Base-by-base conservation (phyloP, 257 asterid species). In the Solanum medicagineum region DNA sequence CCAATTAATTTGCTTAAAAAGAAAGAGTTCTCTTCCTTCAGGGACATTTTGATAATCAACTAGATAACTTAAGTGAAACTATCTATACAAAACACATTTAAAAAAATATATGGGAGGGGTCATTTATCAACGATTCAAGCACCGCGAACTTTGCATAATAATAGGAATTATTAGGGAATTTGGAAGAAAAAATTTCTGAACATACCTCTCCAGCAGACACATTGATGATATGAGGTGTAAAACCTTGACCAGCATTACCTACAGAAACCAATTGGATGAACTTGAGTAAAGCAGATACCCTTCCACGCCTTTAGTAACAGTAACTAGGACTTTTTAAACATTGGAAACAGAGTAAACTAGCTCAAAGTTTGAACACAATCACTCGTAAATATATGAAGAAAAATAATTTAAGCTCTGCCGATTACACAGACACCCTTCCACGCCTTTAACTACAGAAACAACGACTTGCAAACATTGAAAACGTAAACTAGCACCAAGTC, bases 201-300 rank as follows among this genome's bases (percentile, higher is more conserved):
- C 92, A 86, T 92, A 92, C 95, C 65, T 92, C 95, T 86, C 95
- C 95, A 57, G 93, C 87, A 83, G 90, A 86, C 82, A 91, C 94
- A n/a, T 83, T 81, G 68, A 92, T 88, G 80, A 92, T 86, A 70
- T 92, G 92, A 60, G 93, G 93, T 19, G 88, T 87, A 87, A 92
- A 91, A 75, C 89, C 86, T 87, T 92, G 91, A 29, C 93, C 94
- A 83, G 87, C 83, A 62, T 77, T 89, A 17, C 95, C 95, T 92
- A 91, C 90, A 88, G 22, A 83, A 87, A 44, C 32, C 85, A 84
- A 79, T 71, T 45, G 73, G 47, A 71, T 24, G 62, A 13, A 84
- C 53, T 65, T 53, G 66, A 68, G 56, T 53, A 68, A 53, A n/a
- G 12, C 22, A 3, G 42, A 13, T 20, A 49, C 47, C 29, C 2